Evolutionary conservation across 345 rosid species (phyloP).

Genomic region (Melaleuca alternifolia): DNA sequence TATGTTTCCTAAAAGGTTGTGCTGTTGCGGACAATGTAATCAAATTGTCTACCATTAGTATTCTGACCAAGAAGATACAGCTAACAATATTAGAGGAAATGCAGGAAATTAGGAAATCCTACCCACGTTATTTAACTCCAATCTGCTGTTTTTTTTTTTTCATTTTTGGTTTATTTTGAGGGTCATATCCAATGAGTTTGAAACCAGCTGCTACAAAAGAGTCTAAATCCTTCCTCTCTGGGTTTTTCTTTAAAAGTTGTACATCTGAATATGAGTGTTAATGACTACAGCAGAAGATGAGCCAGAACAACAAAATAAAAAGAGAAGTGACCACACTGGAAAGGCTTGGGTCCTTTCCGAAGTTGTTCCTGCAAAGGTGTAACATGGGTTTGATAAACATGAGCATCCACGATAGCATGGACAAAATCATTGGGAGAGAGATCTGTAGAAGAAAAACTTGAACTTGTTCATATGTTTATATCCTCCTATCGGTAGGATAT

Average conservation of each 20-base stretch:
- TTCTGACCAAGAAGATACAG: background rate
- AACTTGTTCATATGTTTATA: too few species aligned
- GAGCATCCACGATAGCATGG: constrained; percentile 79
- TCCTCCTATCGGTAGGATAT: too few species aligned
- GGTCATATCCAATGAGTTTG: constrained; percentile 76
- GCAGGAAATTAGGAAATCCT: background rate
- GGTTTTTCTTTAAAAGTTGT: constrained; percentile 77
- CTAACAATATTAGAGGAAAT: background rate
- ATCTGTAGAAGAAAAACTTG: constrained; percentile 23
- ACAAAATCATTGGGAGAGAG: constrained; percentile 77
- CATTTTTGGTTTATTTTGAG: constrained; percentile 84
- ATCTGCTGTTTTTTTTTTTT: constrained; percentile 83
- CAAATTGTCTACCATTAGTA: background rate
- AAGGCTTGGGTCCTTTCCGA: constrained; percentile 77
- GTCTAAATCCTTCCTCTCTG: constrained; percentile 67
- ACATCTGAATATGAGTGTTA: background rate
- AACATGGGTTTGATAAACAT: constrained; percentile 69
- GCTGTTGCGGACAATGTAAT: background rate
- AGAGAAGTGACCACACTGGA: constrained; percentile 29
- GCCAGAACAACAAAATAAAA: too few species aligned
- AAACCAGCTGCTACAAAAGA: constrained; percentile 65
- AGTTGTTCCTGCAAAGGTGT: constrained; percentile 84
- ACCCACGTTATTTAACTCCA: constrained; percentile 1
- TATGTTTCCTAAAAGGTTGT: background rate
- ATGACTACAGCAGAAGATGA: background rate